Conservation (phyloP, 495 filamentous ascomycete genomes). For the Mycothermus thermophilus region DNA sequence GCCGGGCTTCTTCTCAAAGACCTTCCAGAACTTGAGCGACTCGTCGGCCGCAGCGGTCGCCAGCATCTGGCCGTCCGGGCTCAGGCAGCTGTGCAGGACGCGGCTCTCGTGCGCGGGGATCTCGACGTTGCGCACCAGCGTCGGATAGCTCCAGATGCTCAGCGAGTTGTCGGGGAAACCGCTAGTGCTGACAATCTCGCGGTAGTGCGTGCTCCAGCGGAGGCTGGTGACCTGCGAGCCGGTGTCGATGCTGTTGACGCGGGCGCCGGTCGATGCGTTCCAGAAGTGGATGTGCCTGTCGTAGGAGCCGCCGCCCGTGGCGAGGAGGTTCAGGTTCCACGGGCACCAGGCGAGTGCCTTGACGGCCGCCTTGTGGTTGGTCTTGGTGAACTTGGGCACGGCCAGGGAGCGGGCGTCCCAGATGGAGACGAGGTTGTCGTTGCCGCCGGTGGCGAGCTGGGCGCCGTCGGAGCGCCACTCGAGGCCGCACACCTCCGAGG, state of each 20-base stretch:
- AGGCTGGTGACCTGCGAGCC: slow-evolving; percentile 93
- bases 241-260: slow-evolving; percentile 97
- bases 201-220: slow-evolving; percentile 90
- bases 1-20: slow-evolving; percentile 95
- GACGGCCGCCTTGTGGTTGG: slow-evolving; percentile 95
- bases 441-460: slow-evolving; percentile 91
- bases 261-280: slow-evolving; percentile 94
- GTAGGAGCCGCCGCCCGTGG: slow-evolving; percentile 90
- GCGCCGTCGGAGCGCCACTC: slow-evolving; percentile 95
- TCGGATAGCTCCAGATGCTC: slow-evolving; percentile 97
- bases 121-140: slow-evolving; percentile 89
- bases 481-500: slow-evolving; percentile 91
- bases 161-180: slow-evolving; percentile 98
- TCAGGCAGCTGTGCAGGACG: slow-evolving; percentile 86
- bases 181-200: slow-evolving; percentile 92
- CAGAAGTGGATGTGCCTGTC: slow-evolving; percentile 99
- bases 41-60: slow-evolving; percentile 93
- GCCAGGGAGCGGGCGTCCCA: slow-evolving; percentile 91
- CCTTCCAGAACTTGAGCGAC: slow-evolving; percentile 98
- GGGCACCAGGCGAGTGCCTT: slow-evolving; percentile 98
- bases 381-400: slow-evolving; percentile 97
- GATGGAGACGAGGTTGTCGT: slow-evolving; percentile 96
- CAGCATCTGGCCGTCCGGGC: slow-evolving; percentile 92
- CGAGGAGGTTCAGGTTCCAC: slow-evolving; percentile 93
- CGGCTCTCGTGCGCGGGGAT: slow-evolving; percentile 98